A percentile compares a stretch with the other conserved stretches of the same genome.
phyloP scores from a whole-genome alignment of 495 filamentous ascomycete genomes.

The Podospora conica region DNA sequence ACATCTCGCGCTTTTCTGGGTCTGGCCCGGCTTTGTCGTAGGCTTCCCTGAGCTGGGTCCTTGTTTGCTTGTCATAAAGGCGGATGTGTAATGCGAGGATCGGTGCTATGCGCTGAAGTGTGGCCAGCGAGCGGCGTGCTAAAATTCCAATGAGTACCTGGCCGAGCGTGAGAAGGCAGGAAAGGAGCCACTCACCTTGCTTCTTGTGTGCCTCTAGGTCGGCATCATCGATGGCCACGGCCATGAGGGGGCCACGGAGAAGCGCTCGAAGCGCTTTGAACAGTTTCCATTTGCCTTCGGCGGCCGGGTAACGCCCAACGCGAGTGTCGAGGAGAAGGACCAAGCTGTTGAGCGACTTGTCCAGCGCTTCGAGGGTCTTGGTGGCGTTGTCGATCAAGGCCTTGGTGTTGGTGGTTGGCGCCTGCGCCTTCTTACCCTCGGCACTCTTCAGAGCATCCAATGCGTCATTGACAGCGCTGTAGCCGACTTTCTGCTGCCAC shows the following conservation, averaged over 20 bases:
- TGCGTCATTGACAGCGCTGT: not conserved
- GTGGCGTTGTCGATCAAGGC: not conserved
- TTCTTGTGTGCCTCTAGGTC: conserved; percentile 10
- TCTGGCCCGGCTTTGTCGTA: conserved; percentile 4
- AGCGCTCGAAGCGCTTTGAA: not conserved
- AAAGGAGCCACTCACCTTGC: not conserved
- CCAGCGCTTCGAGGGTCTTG: not conserved
- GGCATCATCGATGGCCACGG: conserved; percentile 4
- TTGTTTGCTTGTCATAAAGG: not conserved
- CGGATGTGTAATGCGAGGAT: conserved; percentile 10
- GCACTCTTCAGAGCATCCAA: not conserved
- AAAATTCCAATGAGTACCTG: not conserved
- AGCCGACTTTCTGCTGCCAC: conserved; percentile 9
- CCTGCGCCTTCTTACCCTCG: not conserved
- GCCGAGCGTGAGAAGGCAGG: not conserved
- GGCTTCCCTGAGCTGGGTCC: not conserved
- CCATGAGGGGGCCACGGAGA: conserved; percentile 1
- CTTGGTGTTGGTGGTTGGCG: not conserved
- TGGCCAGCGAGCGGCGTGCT: conserved; percentile 6
- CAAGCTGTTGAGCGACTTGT: conserved; percentile 4
- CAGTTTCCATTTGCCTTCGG: not conserved
- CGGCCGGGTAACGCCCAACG: conserved; percentile 8
- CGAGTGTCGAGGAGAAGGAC: conserved; percentile 4
- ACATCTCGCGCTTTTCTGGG: conserved; percentile 9
- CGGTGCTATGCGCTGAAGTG: conserved; percentile 7